Conservation (phyloP, 352 stramenopile genomes). For the Thraustochytrium striatum region DNA sequence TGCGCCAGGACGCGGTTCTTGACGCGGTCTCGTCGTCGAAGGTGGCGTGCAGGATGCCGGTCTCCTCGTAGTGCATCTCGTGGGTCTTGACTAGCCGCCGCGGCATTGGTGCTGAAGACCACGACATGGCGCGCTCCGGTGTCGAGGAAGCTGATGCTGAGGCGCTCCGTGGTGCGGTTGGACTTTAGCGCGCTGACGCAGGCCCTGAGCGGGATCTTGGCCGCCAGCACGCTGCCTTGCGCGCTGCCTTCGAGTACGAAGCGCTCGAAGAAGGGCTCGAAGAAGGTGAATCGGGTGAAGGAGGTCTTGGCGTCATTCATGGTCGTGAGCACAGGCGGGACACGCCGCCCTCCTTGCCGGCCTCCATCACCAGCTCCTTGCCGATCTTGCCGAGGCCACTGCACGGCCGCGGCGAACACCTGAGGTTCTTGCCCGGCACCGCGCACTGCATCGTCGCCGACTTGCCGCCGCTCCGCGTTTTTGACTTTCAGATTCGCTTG, state of each 20-base stretch:
- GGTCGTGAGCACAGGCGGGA: not conserved
- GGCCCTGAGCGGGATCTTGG: conserved; percentile 20
- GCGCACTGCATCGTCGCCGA: not conserved
- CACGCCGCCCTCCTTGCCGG: not conserved
- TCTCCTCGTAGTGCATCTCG: conserved; percentile 45
- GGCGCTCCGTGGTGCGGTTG: conserved; percentile 2
- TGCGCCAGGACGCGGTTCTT: conserved; percentile 6
- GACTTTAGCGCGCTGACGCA: conserved; percentile 22
- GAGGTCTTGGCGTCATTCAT: conserved; percentile 44
- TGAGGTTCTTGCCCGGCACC: conserved; percentile 15
- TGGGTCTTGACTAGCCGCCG: conserved; percentile 36
- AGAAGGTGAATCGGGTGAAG: conserved; percentile 34
- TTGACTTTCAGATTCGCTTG: no score
- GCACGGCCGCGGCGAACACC: conserved; percentile 9
- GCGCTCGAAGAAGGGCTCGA: conserved; percentile 21
- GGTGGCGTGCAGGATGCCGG: conserved; percentile 22
- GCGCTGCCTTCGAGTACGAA: not conserved
- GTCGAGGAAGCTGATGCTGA: not conserved
- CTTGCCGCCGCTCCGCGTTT: not conserved
- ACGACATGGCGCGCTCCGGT: conserved; percentile 16
- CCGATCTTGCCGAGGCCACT: conserved; percentile 30
- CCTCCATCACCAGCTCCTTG: conserved; percentile 41
- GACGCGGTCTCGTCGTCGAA: not conserved
- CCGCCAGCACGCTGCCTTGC: not conserved
- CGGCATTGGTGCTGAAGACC: conserved; percentile 35